phyloP scores from a whole-genome alignment of 1,139 yeast species.

The Candida frijolesensis region DNA sequence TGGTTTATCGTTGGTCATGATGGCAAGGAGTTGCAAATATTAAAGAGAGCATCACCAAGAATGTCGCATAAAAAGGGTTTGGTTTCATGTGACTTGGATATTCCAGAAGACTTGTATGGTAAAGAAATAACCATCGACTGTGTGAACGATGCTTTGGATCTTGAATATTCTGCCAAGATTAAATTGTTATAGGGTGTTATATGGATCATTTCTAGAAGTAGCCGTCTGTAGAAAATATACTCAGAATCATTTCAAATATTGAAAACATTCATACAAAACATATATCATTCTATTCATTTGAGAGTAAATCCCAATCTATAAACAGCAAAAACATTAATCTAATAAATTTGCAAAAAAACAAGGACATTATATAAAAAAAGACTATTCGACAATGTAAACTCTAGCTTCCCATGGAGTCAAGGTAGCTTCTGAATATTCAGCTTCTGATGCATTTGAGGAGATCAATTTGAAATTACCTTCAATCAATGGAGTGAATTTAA shows the following conservation, averaged over 20 bases:
- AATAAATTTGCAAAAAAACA: not conserved
- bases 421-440: constrained; percentile 20
- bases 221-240: not conserved
- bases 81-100: constrained; percentile 44
- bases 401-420: constrained; percentile 37
- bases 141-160: constrained; percentile 69
- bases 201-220: too few species aligned
- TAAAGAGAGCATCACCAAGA: constrained; percentile 71
- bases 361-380: not conserved
- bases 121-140: constrained; percentile 45
- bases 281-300: not conserved
- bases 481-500: constrained; percentile 30
- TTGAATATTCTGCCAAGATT: constrained; percentile 32
- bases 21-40: constrained; percentile 52
- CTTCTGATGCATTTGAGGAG: constrained; percentile 26
- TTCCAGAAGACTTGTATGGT: constrained; percentile 54
- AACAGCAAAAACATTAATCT: not conserved
- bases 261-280: not conserved
- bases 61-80: constrained; percentile 45
- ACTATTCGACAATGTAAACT: constrained; percentile 29
- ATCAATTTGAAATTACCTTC: constrained; percentile 35
- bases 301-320: not conserved
- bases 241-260: not conserved
- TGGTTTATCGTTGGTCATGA: constrained; percentile 81
- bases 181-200: constrained; percentile 3